A percentile compares a stretch with the other conserved stretches of the same genome.
Evolutionary conservation across 2,329 filamentous ascomycete species (phyloP).

Genomic region (Paraconiothyrium sp.): DNA sequence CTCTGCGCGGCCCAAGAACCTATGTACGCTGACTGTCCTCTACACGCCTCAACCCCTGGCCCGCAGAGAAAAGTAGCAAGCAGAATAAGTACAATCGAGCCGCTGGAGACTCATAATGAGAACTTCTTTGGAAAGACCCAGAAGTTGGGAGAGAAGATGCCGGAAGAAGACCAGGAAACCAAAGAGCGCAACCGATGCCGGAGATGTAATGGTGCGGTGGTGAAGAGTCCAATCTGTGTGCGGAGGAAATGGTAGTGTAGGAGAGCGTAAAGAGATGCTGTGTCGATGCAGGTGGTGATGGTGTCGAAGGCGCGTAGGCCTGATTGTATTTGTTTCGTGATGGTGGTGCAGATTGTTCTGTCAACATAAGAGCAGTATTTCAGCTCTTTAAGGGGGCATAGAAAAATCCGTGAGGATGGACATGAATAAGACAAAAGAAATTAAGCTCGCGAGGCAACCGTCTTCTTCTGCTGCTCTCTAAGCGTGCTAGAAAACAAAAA

Average conservation of each 20-base stretch:
- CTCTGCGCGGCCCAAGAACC: slow-evolving; percentile 23
- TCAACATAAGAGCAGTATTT: slow-evolving; percentile 38
- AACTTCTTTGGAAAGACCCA: slow-evolving; percentile 16
- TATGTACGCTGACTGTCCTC: slow-evolving; percentile 28
- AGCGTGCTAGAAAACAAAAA: slow-evolving; percentile 35
- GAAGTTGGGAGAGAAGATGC: slow-evolving; percentile 22
- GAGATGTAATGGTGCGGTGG: slow-evolving; percentile 10
- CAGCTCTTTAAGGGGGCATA: slow-evolving; percentile 41
- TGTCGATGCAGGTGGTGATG: slow-evolving; percentile 27
- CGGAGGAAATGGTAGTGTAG: slow-evolving; percentile 25
- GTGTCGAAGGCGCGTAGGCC: slow-evolving; percentile 45
- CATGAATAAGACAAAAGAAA: slow-evolving; percentile 49
- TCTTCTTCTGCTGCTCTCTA: slow-evolving; percentile 36
- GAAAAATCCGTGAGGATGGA: slow-evolving; percentile 44
- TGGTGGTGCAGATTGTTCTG: slow-evolving; percentile 43
- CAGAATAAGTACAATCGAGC: slow-evolving; percentile 35
- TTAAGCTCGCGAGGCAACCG: slow-evolving; percentile 40
- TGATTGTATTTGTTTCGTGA: slow-evolving; percentile 44
- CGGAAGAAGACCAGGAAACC: slow-evolving; percentile 19
- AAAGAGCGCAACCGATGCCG: slow-evolving; percentile 15
- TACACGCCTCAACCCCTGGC: slow-evolving; percentile 30
- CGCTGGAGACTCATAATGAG: slow-evolving; percentile 24
- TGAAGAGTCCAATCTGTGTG: slow-evolving; percentile 30
- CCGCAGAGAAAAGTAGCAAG: slow-evolving; percentile 40
- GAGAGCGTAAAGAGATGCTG: slow-evolving; percentile 28